Conservation (phyloP, 371 early-diverging fungal genomes). For the Chytridium lagenaria region DNA sequence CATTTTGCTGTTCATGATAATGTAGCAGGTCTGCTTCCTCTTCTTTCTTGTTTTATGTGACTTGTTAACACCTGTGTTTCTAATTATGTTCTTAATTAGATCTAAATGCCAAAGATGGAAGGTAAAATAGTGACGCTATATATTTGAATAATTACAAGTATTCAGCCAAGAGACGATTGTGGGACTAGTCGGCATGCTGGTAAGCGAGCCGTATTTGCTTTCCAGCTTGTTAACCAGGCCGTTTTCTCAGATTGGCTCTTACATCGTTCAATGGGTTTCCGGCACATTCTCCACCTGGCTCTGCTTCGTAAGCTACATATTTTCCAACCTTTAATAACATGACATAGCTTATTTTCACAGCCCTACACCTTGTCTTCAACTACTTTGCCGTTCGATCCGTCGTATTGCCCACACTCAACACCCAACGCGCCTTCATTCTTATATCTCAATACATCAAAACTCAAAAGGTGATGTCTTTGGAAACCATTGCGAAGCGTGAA, state of each 20-base stretch:
- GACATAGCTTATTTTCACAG: constrained; percentile 36
- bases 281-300: constrained; percentile 21
- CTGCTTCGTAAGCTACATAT: constrained; percentile 25
- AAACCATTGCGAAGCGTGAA: not conserved
- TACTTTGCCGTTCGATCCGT: constrained; percentile 35
- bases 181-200: constrained; percentile 40
- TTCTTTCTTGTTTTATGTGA: not conserved
- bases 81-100: not conserved
- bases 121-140: too few species aligned
- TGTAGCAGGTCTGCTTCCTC: constrained; percentile 32
- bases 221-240: not conserved
- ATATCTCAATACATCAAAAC: not conserved
- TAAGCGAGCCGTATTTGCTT: not conserved
- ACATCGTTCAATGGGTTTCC: constrained; percentile 21
- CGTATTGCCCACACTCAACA: constrained; percentile 37
- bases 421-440: constrained; percentile 28
- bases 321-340: not conserved
- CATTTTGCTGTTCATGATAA: constrained; percentile 46
- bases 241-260: constrained; percentile 18
- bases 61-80: too few species aligned
- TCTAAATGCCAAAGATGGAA: constrained; percentile 48
- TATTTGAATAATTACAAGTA: too few species aligned
- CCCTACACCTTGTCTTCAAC: constrained; percentile 39
- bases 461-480: not conserved
- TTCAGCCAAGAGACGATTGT: constrained; percentile 45